Evolutionary conservation across 495 filamentous ascomycete species (phyloP).

Genomic region (Aspergillus wentii): DNA sequence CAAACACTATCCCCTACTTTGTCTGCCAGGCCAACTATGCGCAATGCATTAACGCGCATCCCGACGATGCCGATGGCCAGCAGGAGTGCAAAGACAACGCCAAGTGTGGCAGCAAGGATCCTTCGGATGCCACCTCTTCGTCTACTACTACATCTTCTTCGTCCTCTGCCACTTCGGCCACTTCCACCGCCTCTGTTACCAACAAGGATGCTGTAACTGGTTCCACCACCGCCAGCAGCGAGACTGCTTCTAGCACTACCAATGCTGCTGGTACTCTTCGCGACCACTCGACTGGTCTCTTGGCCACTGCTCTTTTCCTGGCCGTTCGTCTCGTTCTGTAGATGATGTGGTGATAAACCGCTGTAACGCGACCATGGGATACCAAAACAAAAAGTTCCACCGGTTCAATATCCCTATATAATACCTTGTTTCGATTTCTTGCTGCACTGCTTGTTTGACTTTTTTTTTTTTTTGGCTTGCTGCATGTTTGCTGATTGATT

Average conservation of each 20-base stretch:
- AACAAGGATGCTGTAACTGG: slow-evolving; percentile 29
- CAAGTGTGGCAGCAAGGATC: slow-evolving; percentile 45
- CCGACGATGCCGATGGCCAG: slow-evolving; percentile 39
- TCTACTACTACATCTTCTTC: slow-evolving; percentile 19
- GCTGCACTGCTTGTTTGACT: background rate
- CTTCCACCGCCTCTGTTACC: slow-evolving; percentile 17
- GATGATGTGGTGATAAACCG: slow-evolving; percentile 3
- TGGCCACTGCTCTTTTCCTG: slow-evolving; percentile 43
- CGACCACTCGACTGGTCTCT: slow-evolving; percentile 45
- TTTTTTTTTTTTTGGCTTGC: slow-evolving; percentile 2
- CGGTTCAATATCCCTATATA: too few species aligned
- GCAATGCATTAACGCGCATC: slow-evolving; percentile 46
- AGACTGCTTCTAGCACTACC: slow-evolving; percentile 18
- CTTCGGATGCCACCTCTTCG: slow-evolving; percentile 28
- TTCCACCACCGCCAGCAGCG: slow-evolving; percentile 18
- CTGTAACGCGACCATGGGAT: slow-evolving; percentile 1
- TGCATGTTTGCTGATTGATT: too few species aligned
- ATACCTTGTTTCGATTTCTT: too few species aligned
- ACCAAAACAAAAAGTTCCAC: slow-evolving; percentile 1
- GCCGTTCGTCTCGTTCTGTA: slow-evolving; percentile 48
- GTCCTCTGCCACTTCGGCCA: slow-evolving; percentile 19
- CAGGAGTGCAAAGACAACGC: slow-evolving; percentile 36
- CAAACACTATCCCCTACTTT: slow-evolving; percentile 52
- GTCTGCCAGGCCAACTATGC: slow-evolving; percentile 46
- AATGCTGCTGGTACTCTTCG: slow-evolving; percentile 34